These are phyloP conservation scores for Bretschneidera sinensis DNA, from an alignment of 345 rosid species.

Conservation along the genomic window DNA sequence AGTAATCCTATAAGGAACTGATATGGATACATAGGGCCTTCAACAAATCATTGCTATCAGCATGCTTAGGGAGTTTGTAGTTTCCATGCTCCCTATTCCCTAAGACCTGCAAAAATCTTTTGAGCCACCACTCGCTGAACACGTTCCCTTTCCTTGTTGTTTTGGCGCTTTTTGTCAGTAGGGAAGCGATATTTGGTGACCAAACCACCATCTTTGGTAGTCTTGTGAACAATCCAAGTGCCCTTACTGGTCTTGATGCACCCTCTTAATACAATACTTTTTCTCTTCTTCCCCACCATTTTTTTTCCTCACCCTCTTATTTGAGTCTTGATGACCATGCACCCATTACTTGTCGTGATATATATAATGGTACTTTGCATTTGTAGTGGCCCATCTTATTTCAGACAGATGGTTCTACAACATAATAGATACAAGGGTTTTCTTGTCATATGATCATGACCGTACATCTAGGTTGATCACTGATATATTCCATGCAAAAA, in stretches of 20 bases:
- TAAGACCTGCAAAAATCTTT: constrained; percentile 45
- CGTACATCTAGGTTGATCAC: no score
- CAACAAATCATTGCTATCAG: neutral
- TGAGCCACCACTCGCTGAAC: constrained; percentile 28
- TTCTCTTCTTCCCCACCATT: no score
- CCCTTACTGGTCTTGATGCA: constrained; percentile 37
- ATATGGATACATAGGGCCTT: neutral
- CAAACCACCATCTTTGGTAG: constrained; percentile 22
- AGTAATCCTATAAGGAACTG: no score
- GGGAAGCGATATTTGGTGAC: constrained; percentile 30
- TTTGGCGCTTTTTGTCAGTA: constrained; percentile 29
- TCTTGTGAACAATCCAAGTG: constrained; percentile 39
- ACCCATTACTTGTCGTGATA: no score
- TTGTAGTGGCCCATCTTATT: no score
- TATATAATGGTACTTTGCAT: no score
- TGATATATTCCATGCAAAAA: no score
- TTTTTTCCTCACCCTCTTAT: constrained; percentile 14
- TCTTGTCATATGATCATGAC: no score
- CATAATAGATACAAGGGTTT: no score
- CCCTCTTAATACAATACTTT: constrained; percentile 9
- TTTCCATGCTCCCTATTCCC: constrained; percentile 38
- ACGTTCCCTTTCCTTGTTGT: constrained; percentile 38
- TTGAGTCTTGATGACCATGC: no score
- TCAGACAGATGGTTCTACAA: no score
- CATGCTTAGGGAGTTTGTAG: constrained; percentile 17